A percentile compares a stretch with the other conserved stretches of the same genome.
Evolutionary conservation across 1,284 basidiomycete genomes (phyloP).

Genomic region (Fistulina hepatica): DNA sequence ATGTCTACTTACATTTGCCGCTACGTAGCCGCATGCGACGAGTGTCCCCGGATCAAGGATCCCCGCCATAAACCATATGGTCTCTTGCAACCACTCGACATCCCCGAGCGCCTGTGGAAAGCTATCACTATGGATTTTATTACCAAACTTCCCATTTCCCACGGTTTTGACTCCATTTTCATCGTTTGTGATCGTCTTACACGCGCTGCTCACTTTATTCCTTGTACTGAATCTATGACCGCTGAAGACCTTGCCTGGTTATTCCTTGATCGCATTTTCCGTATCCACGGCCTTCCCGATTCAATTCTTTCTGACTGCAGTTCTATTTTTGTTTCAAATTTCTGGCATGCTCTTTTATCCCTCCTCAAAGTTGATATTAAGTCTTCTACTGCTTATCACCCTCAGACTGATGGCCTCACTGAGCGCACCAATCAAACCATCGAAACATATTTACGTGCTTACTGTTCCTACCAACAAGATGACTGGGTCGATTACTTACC

Average conservation of each 20-base stretch:
- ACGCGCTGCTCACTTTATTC: constrained; percentile 25
- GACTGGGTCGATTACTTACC: constrained; percentile 34
- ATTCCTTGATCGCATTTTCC: constrained; percentile 23
- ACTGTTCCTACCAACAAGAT: constrained; percentile 30
- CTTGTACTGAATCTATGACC: constrained; percentile 17
- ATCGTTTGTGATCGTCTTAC: constrained; percentile 28
- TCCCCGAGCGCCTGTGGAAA: constrained; percentile 22
- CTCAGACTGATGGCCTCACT: constrained; percentile 28
- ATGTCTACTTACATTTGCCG: constrained; percentile 11
- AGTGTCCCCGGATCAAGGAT: constrained; percentile 19
- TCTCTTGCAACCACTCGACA: constrained; percentile 16
- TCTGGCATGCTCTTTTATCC: constrained; percentile 19
- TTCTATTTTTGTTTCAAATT: constrained; percentile 23
- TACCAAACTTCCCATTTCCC: constrained; percentile 23
- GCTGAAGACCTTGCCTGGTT: constrained; percentile 22
- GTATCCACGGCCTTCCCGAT: constrained; percentile 24
- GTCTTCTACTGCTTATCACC: constrained; percentile 23
- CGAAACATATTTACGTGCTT: constrained; percentile 29
- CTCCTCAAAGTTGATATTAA: constrained; percentile 16
- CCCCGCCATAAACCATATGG: constrained; percentile 17
- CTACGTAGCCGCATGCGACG: constrained; percentile 18
- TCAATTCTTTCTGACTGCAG: constrained; percentile 24
- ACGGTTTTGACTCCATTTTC: constrained; percentile 24
- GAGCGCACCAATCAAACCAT: constrained; percentile 34
- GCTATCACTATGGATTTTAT: constrained; percentile 31